Conservation (phyloP, 148 eudicot genomes). For the Simmondsia chinensis region DNA sequence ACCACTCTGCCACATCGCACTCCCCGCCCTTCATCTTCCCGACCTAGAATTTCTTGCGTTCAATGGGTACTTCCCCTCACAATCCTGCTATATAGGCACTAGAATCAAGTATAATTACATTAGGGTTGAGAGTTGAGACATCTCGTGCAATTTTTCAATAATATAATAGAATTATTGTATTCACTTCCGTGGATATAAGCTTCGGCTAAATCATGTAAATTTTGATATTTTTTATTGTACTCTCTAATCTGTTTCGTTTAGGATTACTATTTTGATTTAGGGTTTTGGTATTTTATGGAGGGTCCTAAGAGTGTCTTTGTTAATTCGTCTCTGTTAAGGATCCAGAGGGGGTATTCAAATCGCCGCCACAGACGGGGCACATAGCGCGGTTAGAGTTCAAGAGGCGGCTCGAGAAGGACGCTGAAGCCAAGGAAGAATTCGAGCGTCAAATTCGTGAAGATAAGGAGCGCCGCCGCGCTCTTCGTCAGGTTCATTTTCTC, state of each 20-base stretch:
- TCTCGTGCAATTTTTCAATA: too few species aligned
- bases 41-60: slow-evolving; percentile 49
- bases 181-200: too few species aligned
- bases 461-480: slow-evolving; percentile 49
- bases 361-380: slow-evolving; percentile 62
- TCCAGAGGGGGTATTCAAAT: slow-evolving; percentile 70
- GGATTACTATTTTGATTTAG: too few species aligned
- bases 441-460: slow-evolving; percentile 65
- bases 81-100: too few species aligned
- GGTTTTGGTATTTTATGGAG: too few species aligned
- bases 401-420: slow-evolving; percentile 53
- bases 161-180: too few species aligned
- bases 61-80: slow-evolving; percentile 55
- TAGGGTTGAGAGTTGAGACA: too few species aligned
- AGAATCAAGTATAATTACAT: too few species aligned
- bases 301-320: too few species aligned
- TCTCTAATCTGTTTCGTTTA: too few species aligned
- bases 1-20: slow-evolving; percentile 6
- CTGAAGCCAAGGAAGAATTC: slow-evolving; percentile 65
- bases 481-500: slow-evolving; percentile 45
- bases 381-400: slow-evolving; percentile 54
- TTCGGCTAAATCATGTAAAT: too few species aligned
- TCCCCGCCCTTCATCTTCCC: slow-evolving; percentile 5
- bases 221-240: too few species aligned
- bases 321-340: slow-evolving; percentile 30